Conservation (phyloP, 2,329 filamentous ascomycete species). For the Alternaria ethzedia region DNA sequence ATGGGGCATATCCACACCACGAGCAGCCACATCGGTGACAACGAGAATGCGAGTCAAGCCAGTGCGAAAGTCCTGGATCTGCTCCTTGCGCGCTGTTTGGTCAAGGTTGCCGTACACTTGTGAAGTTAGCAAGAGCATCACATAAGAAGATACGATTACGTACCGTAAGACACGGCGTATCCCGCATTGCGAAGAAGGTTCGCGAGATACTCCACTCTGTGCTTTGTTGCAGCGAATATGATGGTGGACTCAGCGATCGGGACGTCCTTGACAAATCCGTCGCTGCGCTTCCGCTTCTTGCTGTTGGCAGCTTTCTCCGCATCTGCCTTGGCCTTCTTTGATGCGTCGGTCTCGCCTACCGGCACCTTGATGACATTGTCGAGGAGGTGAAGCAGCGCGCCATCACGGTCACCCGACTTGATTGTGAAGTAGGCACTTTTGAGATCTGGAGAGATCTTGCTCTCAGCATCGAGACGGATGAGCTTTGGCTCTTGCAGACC, state of each 20-base stretch:
- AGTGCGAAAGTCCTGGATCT: conserved; percentile 86
- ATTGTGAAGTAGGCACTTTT: conserved; percentile 93
- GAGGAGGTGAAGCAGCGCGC: conserved; percentile 84
- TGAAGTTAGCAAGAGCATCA: conserved; percentile 2
- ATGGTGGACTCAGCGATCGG: conserved; percentile 93
- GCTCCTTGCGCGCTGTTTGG: conserved; percentile 88
- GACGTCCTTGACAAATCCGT: conserved; percentile 66
- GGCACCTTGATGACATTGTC: conserved; percentile 94
- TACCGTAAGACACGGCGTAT: conserved; percentile 81
- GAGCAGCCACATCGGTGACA: conserved; percentile 93
- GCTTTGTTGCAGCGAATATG: conserved; percentile 92
- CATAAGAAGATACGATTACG: background rate
- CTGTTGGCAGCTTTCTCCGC: conserved; percentile 53
- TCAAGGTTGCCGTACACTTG: conserved; percentile 88
- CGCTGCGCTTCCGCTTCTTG: conserved; percentile 76
- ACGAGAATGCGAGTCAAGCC: conserved; percentile 90
- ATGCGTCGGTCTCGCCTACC: conserved; percentile 65
- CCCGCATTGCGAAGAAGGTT: conserved; percentile 79
- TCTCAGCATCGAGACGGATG: conserved; percentile 89
- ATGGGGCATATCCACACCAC: conserved; percentile 97
- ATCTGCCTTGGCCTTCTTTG: conserved; percentile 53
- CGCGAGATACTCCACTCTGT: conserved; percentile 93
- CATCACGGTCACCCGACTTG: conserved; percentile 93
- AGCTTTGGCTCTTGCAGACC: conserved; percentile 91
- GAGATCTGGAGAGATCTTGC: conserved; percentile 95